Evolutionary conservation across 495 filamentous ascomycete genomes (phyloP).

Genomic region (Glarea lozoyensis): DNA sequence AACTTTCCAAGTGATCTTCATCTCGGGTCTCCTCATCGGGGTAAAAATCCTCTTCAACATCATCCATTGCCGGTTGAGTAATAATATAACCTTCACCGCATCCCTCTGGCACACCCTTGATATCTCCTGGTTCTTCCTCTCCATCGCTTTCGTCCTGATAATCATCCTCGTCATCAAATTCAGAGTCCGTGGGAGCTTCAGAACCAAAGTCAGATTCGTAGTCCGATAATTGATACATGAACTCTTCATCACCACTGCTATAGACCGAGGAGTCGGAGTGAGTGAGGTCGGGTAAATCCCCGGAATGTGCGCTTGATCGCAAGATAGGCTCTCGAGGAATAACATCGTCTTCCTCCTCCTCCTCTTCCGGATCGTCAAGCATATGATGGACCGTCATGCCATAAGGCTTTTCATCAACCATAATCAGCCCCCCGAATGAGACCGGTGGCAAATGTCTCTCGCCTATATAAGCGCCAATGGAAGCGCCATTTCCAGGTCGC

Average conservation of each 20-base stretch:
- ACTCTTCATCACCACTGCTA: conserved; percentile 20
- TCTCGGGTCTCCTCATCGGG: conserved; percentile 49
- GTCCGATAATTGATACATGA: conserved; percentile 19
- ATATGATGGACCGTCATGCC: conserved; percentile 96
- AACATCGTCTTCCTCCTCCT: conserved; percentile 41
- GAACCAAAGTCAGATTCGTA: conserved; percentile 16
- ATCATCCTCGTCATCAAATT: conserved; percentile 7
- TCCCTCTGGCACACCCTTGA: conserved; percentile 67
- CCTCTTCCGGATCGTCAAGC: conserved; percentile 69
- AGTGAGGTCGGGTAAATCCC: conserved; percentile 17
- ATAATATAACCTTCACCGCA: conserved; percentile 65
- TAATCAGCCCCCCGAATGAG: conserved; percentile 77
- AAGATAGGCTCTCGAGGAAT: conserved; percentile 24
- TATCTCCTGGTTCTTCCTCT: conserved; percentile 63
- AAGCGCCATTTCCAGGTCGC: conserved; percentile 74
- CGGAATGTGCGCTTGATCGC: conserved; percentile 24
- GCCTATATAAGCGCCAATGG: conserved; percentile 82
- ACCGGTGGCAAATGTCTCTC: conserved; percentile 80
- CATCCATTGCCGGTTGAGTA: conserved; percentile 82
- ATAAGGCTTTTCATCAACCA: conserved; percentile 74
- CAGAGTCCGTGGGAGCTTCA: not conserved
- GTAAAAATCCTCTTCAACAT: conserved; percentile 75
- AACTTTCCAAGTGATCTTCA: conserved; percentile 64
- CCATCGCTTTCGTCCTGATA: conserved; percentile 7
- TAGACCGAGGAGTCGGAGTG: conserved; percentile 18